A percentile compares a stretch with the other conserved stretches of the same genome.
Conservation (phyloP, 2,329 filamentous ascomycete genomes). For the Pyrenophora tritici-repentis region DNA sequence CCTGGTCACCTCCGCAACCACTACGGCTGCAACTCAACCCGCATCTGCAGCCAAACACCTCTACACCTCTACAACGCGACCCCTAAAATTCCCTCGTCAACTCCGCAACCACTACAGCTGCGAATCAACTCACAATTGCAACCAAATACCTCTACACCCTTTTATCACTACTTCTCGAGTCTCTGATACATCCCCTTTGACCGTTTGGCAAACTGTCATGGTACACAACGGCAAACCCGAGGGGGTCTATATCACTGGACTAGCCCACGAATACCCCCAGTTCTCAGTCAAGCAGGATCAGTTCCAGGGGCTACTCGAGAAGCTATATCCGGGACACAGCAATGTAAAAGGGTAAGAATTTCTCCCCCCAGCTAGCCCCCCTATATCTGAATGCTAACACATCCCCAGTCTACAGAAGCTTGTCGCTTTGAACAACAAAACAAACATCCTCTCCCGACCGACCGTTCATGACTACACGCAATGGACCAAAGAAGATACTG, state of each 20-base stretch:
- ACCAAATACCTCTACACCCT: too few species aligned
- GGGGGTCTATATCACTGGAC: conserved; percentile 22
- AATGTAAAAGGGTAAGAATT: conserved; percentile 16
- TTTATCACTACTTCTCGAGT: too few species aligned
- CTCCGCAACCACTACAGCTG: too few species aligned
- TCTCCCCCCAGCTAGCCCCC: too few species aligned
- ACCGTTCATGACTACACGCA: conserved; percentile 8
- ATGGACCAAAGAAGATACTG: conserved; percentile 16
- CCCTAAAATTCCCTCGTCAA: too few species aligned
- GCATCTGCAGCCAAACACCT: too few species aligned
- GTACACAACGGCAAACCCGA: not conserved
- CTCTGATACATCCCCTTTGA: not conserved
- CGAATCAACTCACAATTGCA: too few species aligned
- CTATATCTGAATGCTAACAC: not conserved
- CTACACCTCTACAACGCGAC: too few species aligned
- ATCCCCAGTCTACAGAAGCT: conserved; percentile 21
- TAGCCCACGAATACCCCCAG: conserved; percentile 25
- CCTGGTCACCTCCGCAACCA: too few species aligned
- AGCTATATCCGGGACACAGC: conserved; percentile 16
- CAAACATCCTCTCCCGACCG: conserved; percentile 21
- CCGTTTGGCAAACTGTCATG: conserved; percentile 1
- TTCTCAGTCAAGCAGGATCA: conserved; percentile 18
- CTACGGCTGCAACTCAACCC: too few species aligned
- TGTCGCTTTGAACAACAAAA: conserved; percentile 19
- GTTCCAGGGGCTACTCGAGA: conserved; percentile 13